Evolutionary conservation across 2,329 filamentous ascomycete species (phyloP).

Genomic region (Penicillium capsulatum): DNA sequence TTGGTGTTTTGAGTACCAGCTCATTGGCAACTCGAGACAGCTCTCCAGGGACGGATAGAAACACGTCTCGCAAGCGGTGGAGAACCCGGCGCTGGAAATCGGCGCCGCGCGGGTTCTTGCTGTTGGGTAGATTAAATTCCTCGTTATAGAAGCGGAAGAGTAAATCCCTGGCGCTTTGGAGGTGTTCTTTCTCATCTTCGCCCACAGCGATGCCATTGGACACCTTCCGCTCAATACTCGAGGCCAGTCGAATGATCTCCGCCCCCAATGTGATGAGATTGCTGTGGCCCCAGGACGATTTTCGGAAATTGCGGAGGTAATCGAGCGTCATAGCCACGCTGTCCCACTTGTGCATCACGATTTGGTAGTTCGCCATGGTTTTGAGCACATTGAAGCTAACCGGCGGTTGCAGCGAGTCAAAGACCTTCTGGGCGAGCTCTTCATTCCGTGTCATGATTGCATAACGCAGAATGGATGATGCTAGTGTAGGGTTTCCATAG

Average conservation of each 20-base stretch:
- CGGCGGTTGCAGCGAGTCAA: slow-evolving; percentile 30
- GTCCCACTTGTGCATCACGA: slow-evolving; percentile 34
- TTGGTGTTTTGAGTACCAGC: slow-evolving; percentile 13
- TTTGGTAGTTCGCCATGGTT: slow-evolving; percentile 33
- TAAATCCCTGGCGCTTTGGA: slow-evolving; percentile 29
- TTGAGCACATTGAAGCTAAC: slow-evolving; percentile 35
- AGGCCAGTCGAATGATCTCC: slow-evolving; percentile 40
- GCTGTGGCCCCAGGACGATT: slow-evolving; percentile 37
- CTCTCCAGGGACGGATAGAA: slow-evolving; percentile 31
- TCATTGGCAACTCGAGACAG: slow-evolving; percentile 28
- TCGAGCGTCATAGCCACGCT: slow-evolving; percentile 29
- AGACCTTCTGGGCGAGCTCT: slow-evolving; percentile 28
- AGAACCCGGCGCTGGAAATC: slow-evolving; percentile 30
- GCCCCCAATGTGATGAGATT: slow-evolving; percentile 36
- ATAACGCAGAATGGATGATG: slow-evolving; percentile 53
- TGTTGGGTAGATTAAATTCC: slow-evolving; percentile 28
- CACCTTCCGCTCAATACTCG: slow-evolving; percentile 13
- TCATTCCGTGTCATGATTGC: slow-evolving; percentile 49
- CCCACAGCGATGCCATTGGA: slow-evolving; percentile 5
- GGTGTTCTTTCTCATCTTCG: slow-evolving; percentile 11
- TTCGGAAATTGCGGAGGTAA: slow-evolving; percentile 31
- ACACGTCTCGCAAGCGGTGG: slow-evolving; percentile 28
- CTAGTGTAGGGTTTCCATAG: slow-evolving; percentile 48
- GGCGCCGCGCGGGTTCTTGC: slow-evolving; percentile 12
- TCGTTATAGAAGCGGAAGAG: slow-evolving; percentile 34